Evolutionary conservation across 441 rosid species (phyloP).

Genomic region (Arabidopsis hybrid): DNA sequence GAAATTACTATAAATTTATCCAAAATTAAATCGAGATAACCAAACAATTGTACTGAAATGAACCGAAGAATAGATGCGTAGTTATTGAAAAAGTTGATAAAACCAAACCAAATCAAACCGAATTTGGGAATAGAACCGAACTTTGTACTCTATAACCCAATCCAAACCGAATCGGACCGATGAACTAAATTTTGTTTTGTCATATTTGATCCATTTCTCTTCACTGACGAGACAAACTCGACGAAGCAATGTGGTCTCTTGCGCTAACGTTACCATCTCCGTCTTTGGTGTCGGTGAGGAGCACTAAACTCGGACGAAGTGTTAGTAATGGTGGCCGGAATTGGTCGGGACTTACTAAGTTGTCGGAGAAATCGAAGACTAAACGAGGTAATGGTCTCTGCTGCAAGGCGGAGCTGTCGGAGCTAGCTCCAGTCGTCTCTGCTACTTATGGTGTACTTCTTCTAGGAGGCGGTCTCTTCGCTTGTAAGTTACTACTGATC

Average conservation of each 20-base stretch:
- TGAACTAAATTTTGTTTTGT: constrained; percentile 15
- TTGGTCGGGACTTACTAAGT: constrained; percentile 27
- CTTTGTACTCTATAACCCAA: background rate
- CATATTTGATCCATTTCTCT: constrained; percentile 25
- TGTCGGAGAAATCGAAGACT: constrained; percentile 37
- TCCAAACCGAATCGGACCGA: background rate
- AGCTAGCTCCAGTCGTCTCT: constrained; percentile 68
- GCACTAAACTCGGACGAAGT: constrained; percentile 28
- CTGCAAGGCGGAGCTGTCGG: constrained; percentile 66
- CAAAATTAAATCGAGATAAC: no score
- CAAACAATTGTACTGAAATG: no score
- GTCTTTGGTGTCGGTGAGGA: constrained; percentile 36
- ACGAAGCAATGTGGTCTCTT: constrained; percentile 42
- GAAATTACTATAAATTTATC: no score
- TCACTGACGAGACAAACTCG: background rate
- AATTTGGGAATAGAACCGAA: background rate
- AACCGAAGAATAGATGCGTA: no score
- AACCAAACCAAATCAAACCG: background rate
- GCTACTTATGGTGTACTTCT: constrained; percentile 75
- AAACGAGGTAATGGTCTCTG: constrained; percentile 40
- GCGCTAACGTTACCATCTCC: constrained; percentile 31
- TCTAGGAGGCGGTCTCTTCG: constrained; percentile 80
- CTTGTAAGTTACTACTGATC: constrained; percentile 55
- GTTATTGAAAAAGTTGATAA: background rate
- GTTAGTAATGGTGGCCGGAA: constrained; percentile 19